Evolutionary conservation across 257 asterid genomes (phyloP).

Genomic region (Penstemon newberryi): DNA sequence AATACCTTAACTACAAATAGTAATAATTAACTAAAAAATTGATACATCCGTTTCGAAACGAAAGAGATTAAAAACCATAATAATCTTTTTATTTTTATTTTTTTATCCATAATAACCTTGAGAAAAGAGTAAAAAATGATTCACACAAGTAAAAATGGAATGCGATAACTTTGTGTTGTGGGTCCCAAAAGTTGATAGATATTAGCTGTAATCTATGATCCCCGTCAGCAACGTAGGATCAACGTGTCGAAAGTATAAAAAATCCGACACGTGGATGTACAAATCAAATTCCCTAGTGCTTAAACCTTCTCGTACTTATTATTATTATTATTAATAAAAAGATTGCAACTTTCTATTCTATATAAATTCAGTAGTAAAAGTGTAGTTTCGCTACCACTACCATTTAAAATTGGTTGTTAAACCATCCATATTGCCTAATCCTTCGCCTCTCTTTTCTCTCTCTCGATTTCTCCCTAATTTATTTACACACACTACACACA

Average conservation of each 20-base stretch:
- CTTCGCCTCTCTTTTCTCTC: background rate
- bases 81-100: too few species aligned
- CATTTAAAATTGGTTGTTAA: background rate
- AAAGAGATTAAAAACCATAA: too few species aligned
- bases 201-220: constrained; percentile 23
- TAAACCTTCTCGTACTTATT: background rate
- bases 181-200: constrained; percentile 32
- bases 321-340: background rate
- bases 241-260: constrained; percentile 42
- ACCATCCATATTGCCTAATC: background rate
- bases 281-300: constrained; percentile 16
- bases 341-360: background rate
- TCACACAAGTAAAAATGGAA: too few species aligned
- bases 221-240: constrained; percentile 51
- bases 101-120: too few species aligned
- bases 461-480: background rate
- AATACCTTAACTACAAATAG: too few species aligned
- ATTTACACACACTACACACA: background rate
- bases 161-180: background rate
- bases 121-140: too few species aligned
- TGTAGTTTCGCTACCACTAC: too few species aligned
- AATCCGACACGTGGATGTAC: constrained; percentile 33
- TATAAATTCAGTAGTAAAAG: background rate
- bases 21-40: too few species aligned
- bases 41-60: too few species aligned